Conservation (phyloP, 2,329 filamentous ascomycete genomes). For the Xylariaceae sp. region DNA sequence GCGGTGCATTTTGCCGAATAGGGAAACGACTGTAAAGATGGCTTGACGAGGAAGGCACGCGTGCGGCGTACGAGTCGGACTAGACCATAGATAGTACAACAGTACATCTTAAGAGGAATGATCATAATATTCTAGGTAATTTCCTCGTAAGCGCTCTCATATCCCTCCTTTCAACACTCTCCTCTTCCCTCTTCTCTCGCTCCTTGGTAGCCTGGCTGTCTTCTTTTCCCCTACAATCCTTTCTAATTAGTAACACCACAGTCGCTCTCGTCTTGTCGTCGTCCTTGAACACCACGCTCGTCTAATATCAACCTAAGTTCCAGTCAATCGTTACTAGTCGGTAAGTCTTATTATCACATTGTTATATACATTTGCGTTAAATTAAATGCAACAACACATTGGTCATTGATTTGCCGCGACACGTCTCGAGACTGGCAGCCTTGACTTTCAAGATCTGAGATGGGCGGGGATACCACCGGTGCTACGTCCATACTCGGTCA, state of each 20-base stretch:
- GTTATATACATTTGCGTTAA: neutral
- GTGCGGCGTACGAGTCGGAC: neutral
- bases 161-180: no score
- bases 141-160: neutral
- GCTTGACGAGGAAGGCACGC: neutral
- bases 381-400: no score
- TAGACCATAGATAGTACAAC: neutral
- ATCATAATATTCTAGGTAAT: neutral
- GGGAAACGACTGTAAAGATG: neutral
- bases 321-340: constrained; percentile 10
- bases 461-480: neutral
- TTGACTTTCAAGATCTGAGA: neutral
- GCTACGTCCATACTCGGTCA: neutral
- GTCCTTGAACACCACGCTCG: constrained; percentile 10
- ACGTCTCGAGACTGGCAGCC: neutral
- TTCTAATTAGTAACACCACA: neutral
- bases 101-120: neutral
- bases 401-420: neutral
- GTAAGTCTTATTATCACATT: neutral
- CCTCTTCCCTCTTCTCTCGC: neutral
- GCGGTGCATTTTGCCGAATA: neutral
- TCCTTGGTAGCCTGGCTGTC: neutral
- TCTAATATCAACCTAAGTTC: neutral
- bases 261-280: neutral
- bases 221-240: neutral